Evolutionary conservation across 768 basidiomycete species (phyloP).

Genomic region (Xerocomellus chrysenteron): DNA sequence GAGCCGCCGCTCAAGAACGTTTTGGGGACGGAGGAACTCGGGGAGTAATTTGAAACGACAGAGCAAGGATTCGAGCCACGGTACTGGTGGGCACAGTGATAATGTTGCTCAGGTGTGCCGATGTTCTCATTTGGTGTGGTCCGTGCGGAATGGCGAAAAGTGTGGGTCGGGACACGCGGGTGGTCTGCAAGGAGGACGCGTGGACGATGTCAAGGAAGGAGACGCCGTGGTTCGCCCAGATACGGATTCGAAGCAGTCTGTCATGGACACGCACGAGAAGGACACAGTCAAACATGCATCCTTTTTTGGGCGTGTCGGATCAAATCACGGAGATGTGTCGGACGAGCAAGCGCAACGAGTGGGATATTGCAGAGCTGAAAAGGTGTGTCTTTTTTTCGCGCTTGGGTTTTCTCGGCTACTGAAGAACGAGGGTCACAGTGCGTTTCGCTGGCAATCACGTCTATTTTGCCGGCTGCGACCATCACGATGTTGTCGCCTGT

Average conservation of each 20-base stretch:
- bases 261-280: slow-evolving; percentile 1
- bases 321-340: slow-evolving; percentile 18
- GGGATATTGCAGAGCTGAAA: slow-evolving; percentile 32
- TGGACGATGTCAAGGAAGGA: background rate
- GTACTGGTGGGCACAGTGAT: background rate
- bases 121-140: background rate
- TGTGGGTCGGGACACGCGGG: background rate
- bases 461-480: slow-evolving; percentile 20
- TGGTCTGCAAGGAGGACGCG: background rate
- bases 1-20: slow-evolving; percentile 16
- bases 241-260: background rate
- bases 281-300: slow-evolving; percentile 34
- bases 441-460: slow-evolving; percentile 29
- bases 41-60: slow-evolving; percentile 12
- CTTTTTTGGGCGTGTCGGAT: slow-evolving; percentile 16
- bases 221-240: background rate
- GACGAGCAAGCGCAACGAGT: slow-evolving; percentile 11
- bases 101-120: background rate
- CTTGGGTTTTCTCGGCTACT: background rate
- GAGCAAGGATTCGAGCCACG: background rate
- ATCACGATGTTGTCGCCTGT: slow-evolving; percentile 24
- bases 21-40: slow-evolving; percentile 17
- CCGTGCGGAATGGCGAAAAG: background rate
- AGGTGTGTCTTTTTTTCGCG: slow-evolving; percentile 5
- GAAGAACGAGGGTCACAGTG: slow-evolving; percentile 5